These are phyloP conservation scores for Candida sanyiensis DNA, from an alignment of 805 yeast genomes.

Conservation along the genomic window DNA sequence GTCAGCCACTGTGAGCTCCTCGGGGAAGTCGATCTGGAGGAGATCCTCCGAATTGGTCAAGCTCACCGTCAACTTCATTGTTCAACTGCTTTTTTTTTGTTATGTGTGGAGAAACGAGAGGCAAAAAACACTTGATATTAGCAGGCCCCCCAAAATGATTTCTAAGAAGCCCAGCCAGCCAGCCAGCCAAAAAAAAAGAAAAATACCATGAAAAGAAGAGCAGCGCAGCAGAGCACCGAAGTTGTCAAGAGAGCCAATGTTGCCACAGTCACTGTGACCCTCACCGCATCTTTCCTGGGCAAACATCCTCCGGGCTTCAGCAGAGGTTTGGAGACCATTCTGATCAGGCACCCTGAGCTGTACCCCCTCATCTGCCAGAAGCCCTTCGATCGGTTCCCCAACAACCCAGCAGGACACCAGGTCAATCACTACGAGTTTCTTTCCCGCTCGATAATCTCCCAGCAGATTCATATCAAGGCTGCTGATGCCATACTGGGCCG, in stretches of 20 bases:
- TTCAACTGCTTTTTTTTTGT: too few relatives aligned
- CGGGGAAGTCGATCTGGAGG: conserved; percentile 52
- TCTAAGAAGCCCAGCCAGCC: too few relatives aligned
- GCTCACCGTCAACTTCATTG: conserved; percentile 16
- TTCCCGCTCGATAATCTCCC: conserved; percentile 51
- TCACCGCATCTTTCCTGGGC: conserved; percentile 24
- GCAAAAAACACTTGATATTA: background rate
- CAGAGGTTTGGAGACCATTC: conserved; percentile 30
- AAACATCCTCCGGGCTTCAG: conserved; percentile 30
- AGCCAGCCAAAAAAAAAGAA: background rate
- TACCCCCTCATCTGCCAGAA: conserved; percentile 21
- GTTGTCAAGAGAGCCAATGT: conserved; percentile 12
- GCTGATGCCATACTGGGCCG: conserved; percentile 57
- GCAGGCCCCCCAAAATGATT: too few relatives aligned
- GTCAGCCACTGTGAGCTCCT: conserved; percentile 58
- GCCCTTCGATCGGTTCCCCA: conserved; percentile 28
- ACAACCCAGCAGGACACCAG: conserved; percentile 8
- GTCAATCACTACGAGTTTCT: conserved; percentile 36
- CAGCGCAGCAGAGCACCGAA: conserved; percentile 4
- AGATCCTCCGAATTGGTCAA: conserved; percentile 16
- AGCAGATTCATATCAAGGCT: conserved; percentile 77
- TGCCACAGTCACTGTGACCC: conserved; percentile 8
- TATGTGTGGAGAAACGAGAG: background rate
- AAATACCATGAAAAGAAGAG: conserved; percentile 3
- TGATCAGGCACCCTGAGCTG: conserved; percentile 34